Evolutionary conservation across 805 yeast genomes (phyloP), one percentile per base, ranked within the genome.

Genomic region (Candida patagonica): DNA sequence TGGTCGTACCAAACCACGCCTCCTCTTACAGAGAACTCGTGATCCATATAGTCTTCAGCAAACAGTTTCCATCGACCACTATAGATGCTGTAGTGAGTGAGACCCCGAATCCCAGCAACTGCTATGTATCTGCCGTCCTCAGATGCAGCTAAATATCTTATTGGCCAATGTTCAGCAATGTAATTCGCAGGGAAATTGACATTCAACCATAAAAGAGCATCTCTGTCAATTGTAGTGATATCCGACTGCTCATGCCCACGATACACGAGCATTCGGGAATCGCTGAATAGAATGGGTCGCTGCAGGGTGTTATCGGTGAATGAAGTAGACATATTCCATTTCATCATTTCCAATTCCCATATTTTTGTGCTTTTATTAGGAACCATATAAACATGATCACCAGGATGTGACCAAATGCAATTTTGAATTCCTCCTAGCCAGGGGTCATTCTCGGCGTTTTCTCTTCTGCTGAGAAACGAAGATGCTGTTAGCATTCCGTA

Each of bases 91-190:
- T 67, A 70, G 33, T 70, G 60, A 20, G 68, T 54, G 12, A 73
- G 61, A 17, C 76, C 76, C 20, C 55, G 51, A 17, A 62, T 56
- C 0, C 78, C 79, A 5, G 76, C 68, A 13, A 73, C 57, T 17
- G 77, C 76, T 13, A 71, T 58, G 44, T 60, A 61, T 36, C 66
- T 53, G 8, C 78, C 78, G 45, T 71, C 74, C 20, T 62, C 61
- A 37, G 72, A 67, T 15, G 64, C 57, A n/a, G 67, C 53, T 2
- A 66, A 60, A 26, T 64, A 60, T 12, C 62, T 50, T 2, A 74
- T 60, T 4, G 67, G 68, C 58, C 65, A 56, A 50, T 70, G 70
- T 23, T 59, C 62, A 4, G 73, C 57, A 30, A 62, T 57, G 44
- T 73, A 74, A 17, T 56, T 48, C 3, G 67, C 52, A 1, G 78